phyloP scores from a whole-genome alignment of 2,329 filamentous ascomycete genomes.

The Nigrospora oryzae region DNA sequence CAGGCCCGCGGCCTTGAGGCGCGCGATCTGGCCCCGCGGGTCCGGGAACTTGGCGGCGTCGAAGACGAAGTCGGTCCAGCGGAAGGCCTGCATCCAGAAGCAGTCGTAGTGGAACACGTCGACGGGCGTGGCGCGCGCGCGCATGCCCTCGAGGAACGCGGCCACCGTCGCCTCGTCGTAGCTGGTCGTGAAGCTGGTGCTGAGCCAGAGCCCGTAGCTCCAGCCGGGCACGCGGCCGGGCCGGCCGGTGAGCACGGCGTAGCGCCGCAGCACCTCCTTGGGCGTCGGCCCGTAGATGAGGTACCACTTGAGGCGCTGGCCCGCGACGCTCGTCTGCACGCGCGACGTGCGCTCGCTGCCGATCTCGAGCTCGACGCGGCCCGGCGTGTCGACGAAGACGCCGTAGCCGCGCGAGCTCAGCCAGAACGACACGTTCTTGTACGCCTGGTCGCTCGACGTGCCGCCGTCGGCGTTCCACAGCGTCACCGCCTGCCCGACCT shows the following conservation, averaged over 20 bases:
- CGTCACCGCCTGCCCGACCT: conserved; percentile 61
- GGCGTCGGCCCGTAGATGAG: conserved; percentile 64
- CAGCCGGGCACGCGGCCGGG: conserved; percentile 59
- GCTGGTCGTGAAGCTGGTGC: conserved; percentile 66
- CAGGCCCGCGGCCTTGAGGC: conserved; percentile 55
- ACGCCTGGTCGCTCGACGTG: conserved; percentile 61
- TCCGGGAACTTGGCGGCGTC: conserved; percentile 62
- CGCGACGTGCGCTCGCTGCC: conserved; percentile 66
- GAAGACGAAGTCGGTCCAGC: conserved; percentile 70
- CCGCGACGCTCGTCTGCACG: conserved; percentile 60
- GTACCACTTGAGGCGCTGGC: conserved; percentile 65
- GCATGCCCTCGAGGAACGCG: conserved; percentile 62
- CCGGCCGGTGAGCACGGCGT: conserved; percentile 58
- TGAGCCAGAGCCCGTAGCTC: conserved; percentile 72
- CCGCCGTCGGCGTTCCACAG: conserved; percentile 59
- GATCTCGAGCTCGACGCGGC: conserved; percentile 63
- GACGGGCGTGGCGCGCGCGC: conserved; percentile 53
- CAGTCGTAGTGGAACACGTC: conserved; percentile 71
- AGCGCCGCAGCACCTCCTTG: conserved; percentile 62
- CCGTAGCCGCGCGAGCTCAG: conserved; percentile 67
- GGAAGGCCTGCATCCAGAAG: conserved; percentile 70
- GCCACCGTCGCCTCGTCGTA: conserved; percentile 64
- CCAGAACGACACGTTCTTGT: conserved; percentile 66
- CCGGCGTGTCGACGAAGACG: conserved; percentile 64
- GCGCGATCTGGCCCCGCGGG: conserved; percentile 52